These are phyloP conservation scores for Candida koratica DNA, from an alignment of 805 yeast species.

Conservation along the genomic window DNA sequence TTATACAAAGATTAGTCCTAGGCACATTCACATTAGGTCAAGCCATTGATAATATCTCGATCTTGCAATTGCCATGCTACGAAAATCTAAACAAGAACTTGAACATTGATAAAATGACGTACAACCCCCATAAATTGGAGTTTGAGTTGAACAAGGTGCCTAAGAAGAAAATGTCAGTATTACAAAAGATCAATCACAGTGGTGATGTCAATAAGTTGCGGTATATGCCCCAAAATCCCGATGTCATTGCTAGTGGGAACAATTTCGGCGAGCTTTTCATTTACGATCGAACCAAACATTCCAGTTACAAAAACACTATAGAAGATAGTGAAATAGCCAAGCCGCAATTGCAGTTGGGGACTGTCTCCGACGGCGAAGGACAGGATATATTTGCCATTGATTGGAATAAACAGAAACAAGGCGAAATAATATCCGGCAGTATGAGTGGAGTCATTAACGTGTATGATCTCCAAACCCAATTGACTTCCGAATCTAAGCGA, in stretches of 20 bases:
- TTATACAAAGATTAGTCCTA: slow-evolving; percentile 44
- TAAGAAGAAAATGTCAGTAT: slow-evolving; percentile 25
- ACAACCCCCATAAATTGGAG: slow-evolving; percentile 37
- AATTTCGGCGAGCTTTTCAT: slow-evolving; percentile 61
- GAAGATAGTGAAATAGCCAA: slow-evolving; percentile 27
- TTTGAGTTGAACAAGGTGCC: slow-evolving; percentile 31
- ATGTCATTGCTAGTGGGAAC: slow-evolving; percentile 68
- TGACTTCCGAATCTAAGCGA: slow-evolving; percentile 18
- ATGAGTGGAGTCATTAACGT: slow-evolving; percentile 60
- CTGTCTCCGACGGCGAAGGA: slow-evolving; percentile 24
- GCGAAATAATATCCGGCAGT: slow-evolving; percentile 56
- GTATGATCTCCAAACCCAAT: slow-evolving; percentile 59
- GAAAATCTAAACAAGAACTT: slow-evolving; percentile 32
- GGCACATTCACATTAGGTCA: slow-evolving; percentile 66
- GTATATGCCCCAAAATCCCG: slow-evolving; percentile 83
- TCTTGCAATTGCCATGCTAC: slow-evolving; percentile 32
- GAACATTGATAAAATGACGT: slow-evolving; percentile 32
- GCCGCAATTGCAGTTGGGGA: slow-evolving; percentile 50
- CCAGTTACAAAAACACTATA: slow-evolving; percentile 28
- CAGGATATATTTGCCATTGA: slow-evolving; percentile 65
- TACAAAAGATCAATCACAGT: slow-evolving; percentile 60
- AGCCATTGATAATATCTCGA: slow-evolving; percentile 44
- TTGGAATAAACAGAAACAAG: slow-evolving; percentile 70
- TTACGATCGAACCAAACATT: slow-evolving; percentile 81
- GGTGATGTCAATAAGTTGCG: slow-evolving; percentile 74